Percentiles rank a stretch among this genome's conserved stretches.
These are phyloP conservation scores for Handroanthus guayacan DNA, from an alignment of 257 asterid species.

Conservation along the genomic window DNA sequence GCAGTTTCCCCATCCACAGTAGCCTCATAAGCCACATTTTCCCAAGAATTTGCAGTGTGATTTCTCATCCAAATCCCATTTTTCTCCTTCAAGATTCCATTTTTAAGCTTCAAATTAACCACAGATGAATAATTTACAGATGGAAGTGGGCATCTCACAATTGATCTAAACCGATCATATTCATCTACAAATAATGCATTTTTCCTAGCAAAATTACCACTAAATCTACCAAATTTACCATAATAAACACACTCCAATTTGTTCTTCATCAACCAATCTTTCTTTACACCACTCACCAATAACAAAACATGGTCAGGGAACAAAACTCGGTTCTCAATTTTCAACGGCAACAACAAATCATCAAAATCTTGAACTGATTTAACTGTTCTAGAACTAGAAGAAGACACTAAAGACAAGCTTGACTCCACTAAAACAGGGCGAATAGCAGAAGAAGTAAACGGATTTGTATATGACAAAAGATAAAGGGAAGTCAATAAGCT, in stretches of 20 bases:
- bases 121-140: constrained; percentile 51
- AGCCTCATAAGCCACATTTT: constrained; percentile 70
- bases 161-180: constrained; percentile 64
- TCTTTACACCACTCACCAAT: constrained; percentile 47
- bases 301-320: constrained; percentile 84
- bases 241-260: constrained; percentile 68
- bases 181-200: constrained; percentile 68
- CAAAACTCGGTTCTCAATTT: constrained; percentile 69
- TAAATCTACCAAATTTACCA: constrained; percentile 21
- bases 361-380: constrained; percentile 50
- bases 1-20: constrained; percentile 68
- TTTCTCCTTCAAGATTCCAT: constrained; percentile 39
- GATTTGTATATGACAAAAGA: constrained; percentile 50
- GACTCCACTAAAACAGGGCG: constrained; percentile 70
- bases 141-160: constrained; percentile 82
- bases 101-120: constrained; percentile 50
- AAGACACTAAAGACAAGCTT: constrained; percentile 59
- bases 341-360: constrained; percentile 39
- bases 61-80: constrained; percentile 42
- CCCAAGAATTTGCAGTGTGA: constrained; percentile 72
- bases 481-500: constrained; percentile 56
- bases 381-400: constrained; percentile 50
- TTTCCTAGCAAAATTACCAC: constrained; percentile 36
- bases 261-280: constrained; percentile 38
- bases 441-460: constrained; percentile 54